phyloP scores from a whole-genome alignment of 495 filamentous ascomycete genomes.

The Tirmania nivea region DNA sequence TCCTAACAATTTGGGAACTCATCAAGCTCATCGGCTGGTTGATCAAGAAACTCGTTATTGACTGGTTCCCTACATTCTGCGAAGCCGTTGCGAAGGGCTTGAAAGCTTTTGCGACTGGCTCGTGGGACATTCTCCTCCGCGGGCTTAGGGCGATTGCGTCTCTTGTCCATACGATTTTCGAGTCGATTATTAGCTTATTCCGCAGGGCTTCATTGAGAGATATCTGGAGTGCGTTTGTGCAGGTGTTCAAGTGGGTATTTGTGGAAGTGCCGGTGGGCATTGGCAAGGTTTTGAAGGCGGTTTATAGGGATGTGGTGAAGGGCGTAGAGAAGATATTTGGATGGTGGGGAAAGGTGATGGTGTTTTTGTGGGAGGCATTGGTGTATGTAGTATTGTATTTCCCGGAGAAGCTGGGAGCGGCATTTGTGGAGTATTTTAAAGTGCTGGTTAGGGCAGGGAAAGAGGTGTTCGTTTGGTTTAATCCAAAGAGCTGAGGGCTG shows the following conservation, averaged over 20 bases:
- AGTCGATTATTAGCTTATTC: neutral
- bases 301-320: neutral
- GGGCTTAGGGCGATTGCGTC: neutral
- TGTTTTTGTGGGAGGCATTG: constrained; percentile 1
- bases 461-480: constrained; percentile 7
- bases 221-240: neutral
- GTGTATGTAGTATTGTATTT: constrained; percentile 8
- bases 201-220: neutral
- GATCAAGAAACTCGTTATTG: neutral
- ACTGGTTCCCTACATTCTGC: neutral
- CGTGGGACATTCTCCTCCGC: neutral
- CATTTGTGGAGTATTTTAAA: constrained; percentile 1
- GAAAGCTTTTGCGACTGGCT: neutral
- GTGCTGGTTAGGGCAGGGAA: constrained; percentile 2
- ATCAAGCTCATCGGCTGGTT: neutral
- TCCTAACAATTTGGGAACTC: constrained; percentile 1
- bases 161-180: neutral
- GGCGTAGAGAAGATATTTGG: neutral
- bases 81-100: neutral
- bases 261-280: neutral
- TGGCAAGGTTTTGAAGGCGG: constrained; percentile 2
- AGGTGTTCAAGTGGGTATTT: neutral
- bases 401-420: constrained; percentile 3
- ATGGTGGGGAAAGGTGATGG: neutral
- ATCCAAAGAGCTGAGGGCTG: constrained; percentile 8